These are phyloP conservation scores for Penicillium concentricum DNA, from an alignment of 2,329 filamentous ascomycete genomes.

Conservation along the genomic window DNA sequence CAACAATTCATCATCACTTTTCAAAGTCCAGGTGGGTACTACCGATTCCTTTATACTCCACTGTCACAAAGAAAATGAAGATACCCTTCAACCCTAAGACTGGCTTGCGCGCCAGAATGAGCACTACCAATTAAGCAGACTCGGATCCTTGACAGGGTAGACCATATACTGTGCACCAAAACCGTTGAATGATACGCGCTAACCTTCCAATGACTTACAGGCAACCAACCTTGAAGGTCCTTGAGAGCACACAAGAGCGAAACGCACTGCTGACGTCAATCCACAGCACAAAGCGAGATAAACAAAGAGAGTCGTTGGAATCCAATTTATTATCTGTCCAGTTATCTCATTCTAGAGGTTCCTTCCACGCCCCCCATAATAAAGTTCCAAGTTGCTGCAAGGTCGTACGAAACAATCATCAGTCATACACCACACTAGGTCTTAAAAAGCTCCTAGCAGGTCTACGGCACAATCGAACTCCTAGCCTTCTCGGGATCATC, in stretches of 20 bases:
- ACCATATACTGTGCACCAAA: not conserved
- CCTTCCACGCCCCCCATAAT: not conserved
- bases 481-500: conserved; percentile 32
- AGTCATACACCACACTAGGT: not conserved
- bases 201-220: not conserved
- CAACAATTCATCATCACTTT: not conserved
- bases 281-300: not conserved
- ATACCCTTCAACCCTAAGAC: conserved; percentile 16
- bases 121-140: conserved; percentile 19
- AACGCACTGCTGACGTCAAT: not conserved
- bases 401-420: not conserved
- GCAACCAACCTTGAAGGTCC: too few relatives aligned
- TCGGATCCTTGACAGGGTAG: conserved; percentile 7
- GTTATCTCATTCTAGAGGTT: not conserved
- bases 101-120: conserved; percentile 11
- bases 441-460: not conserved
- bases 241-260: not conserved
- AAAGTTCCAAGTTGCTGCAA: not conserved
- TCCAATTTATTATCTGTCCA: not conserved
- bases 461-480: conserved; percentile 3
- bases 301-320: not conserved
- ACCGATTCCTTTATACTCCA: not conserved
- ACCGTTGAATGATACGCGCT: not conserved
- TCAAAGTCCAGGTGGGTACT: not conserved
- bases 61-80: conserved; percentile 7